phyloP scores from a whole-genome alignment of 2,329 filamentous ascomycete species.

The Rosellinia necatrix region DNA sequence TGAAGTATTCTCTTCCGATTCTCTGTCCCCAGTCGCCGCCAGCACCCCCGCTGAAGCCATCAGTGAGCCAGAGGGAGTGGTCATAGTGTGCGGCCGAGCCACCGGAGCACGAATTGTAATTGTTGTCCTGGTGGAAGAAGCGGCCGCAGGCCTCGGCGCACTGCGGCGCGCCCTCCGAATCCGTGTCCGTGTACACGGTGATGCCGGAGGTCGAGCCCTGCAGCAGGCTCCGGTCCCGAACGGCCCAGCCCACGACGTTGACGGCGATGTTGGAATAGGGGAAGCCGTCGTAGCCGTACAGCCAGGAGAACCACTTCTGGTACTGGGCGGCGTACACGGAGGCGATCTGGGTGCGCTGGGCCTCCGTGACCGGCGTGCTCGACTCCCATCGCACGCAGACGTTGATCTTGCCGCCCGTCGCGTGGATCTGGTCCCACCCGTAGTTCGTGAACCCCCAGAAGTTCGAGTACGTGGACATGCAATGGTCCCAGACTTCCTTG shows the following conservation, averaged over 20 bases:
- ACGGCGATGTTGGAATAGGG: constrained; percentile 6
- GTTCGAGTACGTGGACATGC: constrained; percentile 14
- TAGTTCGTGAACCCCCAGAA: constrained; percentile 17
- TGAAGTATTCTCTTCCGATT: constrained; percentile 10
- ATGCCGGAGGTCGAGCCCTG: constrained; percentile 11
- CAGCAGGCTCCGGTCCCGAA: background rate
- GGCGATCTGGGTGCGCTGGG: constrained; percentile 7
- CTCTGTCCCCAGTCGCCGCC: constrained; percentile 12
- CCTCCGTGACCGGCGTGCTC: background rate
- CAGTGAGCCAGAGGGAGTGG: constrained; percentile 11
- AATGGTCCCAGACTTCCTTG: constrained; percentile 11
- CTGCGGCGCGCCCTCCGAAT: constrained; percentile 1
- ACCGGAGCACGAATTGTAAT: constrained; percentile 5
- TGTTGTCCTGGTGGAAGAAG: constrained; percentile 17
- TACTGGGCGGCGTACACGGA: constrained; percentile 14
- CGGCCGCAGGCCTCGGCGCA: constrained; percentile 11
- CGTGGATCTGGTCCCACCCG: constrained; percentile 16
- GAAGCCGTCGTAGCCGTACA: constrained; percentile 14
- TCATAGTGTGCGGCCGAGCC: background rate
- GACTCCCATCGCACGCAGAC: constrained; percentile 20
- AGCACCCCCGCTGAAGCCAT: constrained; percentile 6
- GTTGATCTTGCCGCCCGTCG: constrained; percentile 13
- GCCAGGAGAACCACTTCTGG: constrained; percentile 14
- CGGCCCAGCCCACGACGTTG: constrained; percentile 14
- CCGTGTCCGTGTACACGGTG: constrained; percentile 10